phyloP scores from a whole-genome alignment of 371 early-diverging fungal species.

The Actinomucor elegans region DNA sequence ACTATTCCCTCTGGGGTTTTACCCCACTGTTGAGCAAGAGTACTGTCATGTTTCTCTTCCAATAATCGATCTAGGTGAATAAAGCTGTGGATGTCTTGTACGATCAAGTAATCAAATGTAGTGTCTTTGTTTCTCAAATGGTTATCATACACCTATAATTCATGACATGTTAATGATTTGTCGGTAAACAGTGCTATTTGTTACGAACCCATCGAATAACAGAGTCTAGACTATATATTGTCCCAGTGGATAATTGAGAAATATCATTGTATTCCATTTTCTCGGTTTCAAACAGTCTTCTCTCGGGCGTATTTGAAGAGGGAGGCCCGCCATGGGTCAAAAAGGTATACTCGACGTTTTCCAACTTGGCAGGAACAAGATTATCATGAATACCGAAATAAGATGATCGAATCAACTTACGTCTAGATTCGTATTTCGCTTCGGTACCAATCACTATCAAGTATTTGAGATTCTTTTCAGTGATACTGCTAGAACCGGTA shows the following conservation, averaged over 20 bases:
- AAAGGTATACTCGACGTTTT: constrained; percentile 52
- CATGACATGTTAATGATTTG: no score
- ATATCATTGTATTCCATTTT: constrained; percentile 58
- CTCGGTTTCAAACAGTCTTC: constrained; percentile 49
- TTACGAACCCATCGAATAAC: constrained; percentile 36
- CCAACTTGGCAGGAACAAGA: constrained; percentile 41
- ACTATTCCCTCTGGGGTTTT: no score
- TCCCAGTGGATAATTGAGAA: constrained; percentile 15
- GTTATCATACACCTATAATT: no score
- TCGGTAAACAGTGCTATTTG: no score
- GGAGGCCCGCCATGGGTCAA: constrained; percentile 45
- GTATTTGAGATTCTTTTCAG: constrained; percentile 6
- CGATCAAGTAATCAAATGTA: constrained; percentile 31
- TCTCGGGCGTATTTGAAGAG: constrained; percentile 31
- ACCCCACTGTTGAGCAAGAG: no score
- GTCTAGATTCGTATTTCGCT: constrained; percentile 33
- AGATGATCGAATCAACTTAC: constrained; percentile 47
- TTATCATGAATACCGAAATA: constrained; percentile 56
- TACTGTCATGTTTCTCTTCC: no score
- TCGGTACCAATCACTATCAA: constrained; percentile 53
- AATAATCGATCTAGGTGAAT: constrained; percentile 28
- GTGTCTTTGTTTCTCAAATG: constrained; percentile 15
- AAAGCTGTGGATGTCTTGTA: constrained; percentile 43
- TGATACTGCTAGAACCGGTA: not conserved
- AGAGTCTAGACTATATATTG: constrained; percentile 29